Conservation (phyloP, 805 yeast genomes). For the Candida dajiaensis region DNA sequence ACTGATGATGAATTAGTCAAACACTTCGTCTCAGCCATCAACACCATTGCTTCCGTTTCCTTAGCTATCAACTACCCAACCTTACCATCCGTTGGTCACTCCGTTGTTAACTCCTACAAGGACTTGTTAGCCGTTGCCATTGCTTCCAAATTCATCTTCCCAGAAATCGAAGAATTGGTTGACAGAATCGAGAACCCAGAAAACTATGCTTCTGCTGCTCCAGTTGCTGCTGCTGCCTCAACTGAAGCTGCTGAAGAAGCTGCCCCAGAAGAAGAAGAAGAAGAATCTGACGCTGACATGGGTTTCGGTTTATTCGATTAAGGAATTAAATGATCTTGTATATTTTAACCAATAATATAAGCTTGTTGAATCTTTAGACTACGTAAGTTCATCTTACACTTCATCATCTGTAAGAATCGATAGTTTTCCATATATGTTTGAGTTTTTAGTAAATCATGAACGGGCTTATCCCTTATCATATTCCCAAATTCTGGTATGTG, state of each 20-base stretch:
- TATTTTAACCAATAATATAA: neutral
- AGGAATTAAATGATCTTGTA: slow-evolving; percentile 22
- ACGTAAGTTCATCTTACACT: too few species aligned
- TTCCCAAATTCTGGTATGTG: neutral
- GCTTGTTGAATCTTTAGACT: neutral
- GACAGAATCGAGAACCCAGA: slow-evolving; percentile 99
- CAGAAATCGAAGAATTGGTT: slow-evolving; percentile 98
- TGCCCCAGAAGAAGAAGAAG: slow-evolving; percentile 70
- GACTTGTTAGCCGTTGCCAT: slow-evolving; percentile 94
- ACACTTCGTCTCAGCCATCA: slow-evolving; percentile 89
- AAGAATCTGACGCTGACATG: slow-evolving; percentile 74
- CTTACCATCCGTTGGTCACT: slow-evolving; percentile 98
- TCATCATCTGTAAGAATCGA: too few species aligned
- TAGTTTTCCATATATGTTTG: too few species aligned
- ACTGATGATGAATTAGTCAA: slow-evolving; percentile 93
- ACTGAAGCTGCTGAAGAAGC: slow-evolving; percentile 67
- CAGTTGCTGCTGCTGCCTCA: slow-evolving; percentile 84
- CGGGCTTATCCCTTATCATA: too few species aligned
- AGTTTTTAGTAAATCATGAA: too few species aligned
- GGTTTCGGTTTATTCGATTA: slow-evolving; percentile 99
- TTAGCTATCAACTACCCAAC: slow-evolving; percentile 99
- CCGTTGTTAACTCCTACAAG: slow-evolving; percentile 98
- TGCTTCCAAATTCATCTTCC: slow-evolving; percentile 98
- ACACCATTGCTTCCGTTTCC: slow-evolving; percentile 92
- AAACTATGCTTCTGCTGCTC: slow-evolving; percentile 99